These are phyloP conservation scores for Petrea volubilis DNA, from an alignment of 257 asterid species.

Conservation along the genomic window DNA sequence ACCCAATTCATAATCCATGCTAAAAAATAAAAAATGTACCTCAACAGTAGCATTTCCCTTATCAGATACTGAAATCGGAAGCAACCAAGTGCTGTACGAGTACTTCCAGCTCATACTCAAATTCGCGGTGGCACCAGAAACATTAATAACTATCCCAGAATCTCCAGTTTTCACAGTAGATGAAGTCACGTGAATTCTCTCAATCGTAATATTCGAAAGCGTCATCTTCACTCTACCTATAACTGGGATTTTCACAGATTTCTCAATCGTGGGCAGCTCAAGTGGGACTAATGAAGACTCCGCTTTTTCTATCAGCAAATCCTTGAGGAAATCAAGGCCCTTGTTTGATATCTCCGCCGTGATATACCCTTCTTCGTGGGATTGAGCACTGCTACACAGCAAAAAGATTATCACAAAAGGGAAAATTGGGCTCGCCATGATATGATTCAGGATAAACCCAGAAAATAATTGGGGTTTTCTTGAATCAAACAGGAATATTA, in stretches of 20 bases:
- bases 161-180: slow-evolving; percentile 73
- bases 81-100: slow-evolving; percentile 59
- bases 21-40: slow-evolving; percentile 36
- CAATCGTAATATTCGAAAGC: slow-evolving; percentile 52
- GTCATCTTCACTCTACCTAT: slow-evolving; percentile 62
- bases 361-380: slow-evolving; percentile 59
- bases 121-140: slow-evolving; percentile 83
- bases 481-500: not conserved
- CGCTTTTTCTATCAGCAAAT: slow-evolving; percentile 55
- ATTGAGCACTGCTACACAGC: slow-evolving; percentile 29
- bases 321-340: slow-evolving; percentile 81
- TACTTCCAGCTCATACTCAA: slow-evolving; percentile 82
- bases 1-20: not conserved
- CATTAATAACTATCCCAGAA: slow-evolving; percentile 58
- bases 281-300: slow-evolving; percentile 71
- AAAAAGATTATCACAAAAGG: slow-evolving; percentile 25
- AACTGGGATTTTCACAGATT: slow-evolving; percentile 56
- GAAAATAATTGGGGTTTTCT: not conserved
- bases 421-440: slow-evolving; percentile 39
- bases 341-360: slow-evolving; percentile 57
- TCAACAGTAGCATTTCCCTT: slow-evolving; percentile 69
- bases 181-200: slow-evolving; percentile 51
- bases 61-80: slow-evolving; percentile 68
- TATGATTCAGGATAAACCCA: slow-evolving; percentile 5
- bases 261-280: slow-evolving; percentile 63